A percentile compares a stretch with the other conserved stretches of the same genome.
These are phyloP conservation scores for Colletotrichum simmondsii DNA, from an alignment of 2,329 filamentous ascomycete genomes.

Conservation along the genomic window DNA sequence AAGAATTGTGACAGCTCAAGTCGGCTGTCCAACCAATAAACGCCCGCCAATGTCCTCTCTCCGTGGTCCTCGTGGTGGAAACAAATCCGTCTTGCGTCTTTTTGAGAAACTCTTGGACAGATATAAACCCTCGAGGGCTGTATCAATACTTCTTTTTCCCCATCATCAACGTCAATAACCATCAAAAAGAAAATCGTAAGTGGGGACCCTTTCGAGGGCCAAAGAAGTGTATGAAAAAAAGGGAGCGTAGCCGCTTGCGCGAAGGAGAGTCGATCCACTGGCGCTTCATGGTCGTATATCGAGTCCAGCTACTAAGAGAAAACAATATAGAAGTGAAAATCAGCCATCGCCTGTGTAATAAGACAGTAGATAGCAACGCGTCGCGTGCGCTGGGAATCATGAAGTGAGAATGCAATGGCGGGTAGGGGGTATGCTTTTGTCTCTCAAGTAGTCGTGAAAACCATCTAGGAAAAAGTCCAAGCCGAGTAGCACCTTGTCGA, in stretches of 20 bases:
- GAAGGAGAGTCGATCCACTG: slow-evolving; percentile 33
- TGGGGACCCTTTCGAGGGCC: slow-evolving; percentile 3
- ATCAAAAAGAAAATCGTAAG: slow-evolving; percentile 23
- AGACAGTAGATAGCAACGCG: slow-evolving; percentile 23
- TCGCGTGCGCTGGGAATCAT: slow-evolving; percentile 36
- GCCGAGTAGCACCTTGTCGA: neutral
- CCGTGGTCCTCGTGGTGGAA: slow-evolving; percentile 28
- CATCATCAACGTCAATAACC: slow-evolving; percentile 26
- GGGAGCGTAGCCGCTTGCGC: slow-evolving; percentile 20
- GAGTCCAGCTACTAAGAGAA: slow-evolving; percentile 34
- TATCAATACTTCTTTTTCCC: slow-evolving; percentile 27
- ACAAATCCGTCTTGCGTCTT: slow-evolving; percentile 32
- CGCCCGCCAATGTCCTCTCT: slow-evolving; percentile 27
- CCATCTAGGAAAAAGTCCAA: neutral
- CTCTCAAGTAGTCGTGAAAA: slow-evolving; percentile 11
- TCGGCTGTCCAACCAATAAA: slow-evolving; percentile 16
- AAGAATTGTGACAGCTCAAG: slow-evolving; percentile 2
- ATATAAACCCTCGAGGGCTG: slow-evolving; percentile 26
- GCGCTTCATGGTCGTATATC: slow-evolving; percentile 27
- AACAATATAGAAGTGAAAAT: slow-evolving; percentile 31
- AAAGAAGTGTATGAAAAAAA: slow-evolving; percentile 12
- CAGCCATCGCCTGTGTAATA: slow-evolving; percentile 18
- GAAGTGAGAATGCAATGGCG: slow-evolving; percentile 32
- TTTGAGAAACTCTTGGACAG: slow-evolving; percentile 24
- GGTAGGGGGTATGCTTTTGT: slow-evolving; percentile 28